Evolutionary conservation across 441 rosid species (phyloP).

Genomic region (Heliophila coronopifolia): DNA sequence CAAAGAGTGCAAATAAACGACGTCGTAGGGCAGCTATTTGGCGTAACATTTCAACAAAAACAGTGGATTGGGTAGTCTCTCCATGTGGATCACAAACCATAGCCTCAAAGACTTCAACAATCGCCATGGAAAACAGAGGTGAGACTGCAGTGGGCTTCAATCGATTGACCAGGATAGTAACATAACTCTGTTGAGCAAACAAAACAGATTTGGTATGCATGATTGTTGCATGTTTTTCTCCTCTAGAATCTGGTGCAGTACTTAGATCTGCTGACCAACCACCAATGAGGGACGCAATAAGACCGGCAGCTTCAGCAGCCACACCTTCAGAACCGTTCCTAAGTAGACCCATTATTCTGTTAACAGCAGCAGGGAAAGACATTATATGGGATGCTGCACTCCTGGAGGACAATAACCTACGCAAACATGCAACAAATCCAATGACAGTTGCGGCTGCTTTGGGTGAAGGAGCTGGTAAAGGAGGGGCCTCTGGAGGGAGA

Average conservation of each 20-base stretch:
- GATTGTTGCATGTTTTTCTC: constrained; percentile 89
- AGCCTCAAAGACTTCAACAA: constrained; percentile 97
- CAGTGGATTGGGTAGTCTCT: constrained; percentile 95
- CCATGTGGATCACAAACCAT: constrained; percentile 99
- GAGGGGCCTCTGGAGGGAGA: constrained; percentile 91
- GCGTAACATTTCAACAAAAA: constrained; percentile 93
- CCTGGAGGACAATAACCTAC: constrained; percentile 85
- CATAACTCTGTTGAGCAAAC: constrained; percentile 74
- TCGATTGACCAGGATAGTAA: constrained; percentile 75
- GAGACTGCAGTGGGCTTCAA: constrained; percentile 95
- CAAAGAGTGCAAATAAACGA: constrained; percentile 92
- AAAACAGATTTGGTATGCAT: constrained; percentile 97
- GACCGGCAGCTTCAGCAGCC: constrained; percentile 90
- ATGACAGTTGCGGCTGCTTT: constrained; percentile 98
- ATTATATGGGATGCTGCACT: constrained; percentile 94
- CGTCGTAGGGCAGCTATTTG: constrained; percentile 96
- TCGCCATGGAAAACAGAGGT: constrained; percentile 90
- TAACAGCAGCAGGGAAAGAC: constrained; percentile 99
- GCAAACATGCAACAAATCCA: constrained; percentile 95
- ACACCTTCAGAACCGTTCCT: constrained; percentile 97
- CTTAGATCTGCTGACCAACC: constrained; percentile 70
- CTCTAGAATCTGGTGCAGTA: constrained; percentile 60
- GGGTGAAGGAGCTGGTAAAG: constrained; percentile 95
- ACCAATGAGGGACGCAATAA: constrained; percentile 82
- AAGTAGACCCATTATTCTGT: constrained; percentile 97